Evolutionary conservation across 805 yeast genomes (phyloP), one percentile per base, ranked within the genome.

Genomic region (Candida insectorum): DNA sequence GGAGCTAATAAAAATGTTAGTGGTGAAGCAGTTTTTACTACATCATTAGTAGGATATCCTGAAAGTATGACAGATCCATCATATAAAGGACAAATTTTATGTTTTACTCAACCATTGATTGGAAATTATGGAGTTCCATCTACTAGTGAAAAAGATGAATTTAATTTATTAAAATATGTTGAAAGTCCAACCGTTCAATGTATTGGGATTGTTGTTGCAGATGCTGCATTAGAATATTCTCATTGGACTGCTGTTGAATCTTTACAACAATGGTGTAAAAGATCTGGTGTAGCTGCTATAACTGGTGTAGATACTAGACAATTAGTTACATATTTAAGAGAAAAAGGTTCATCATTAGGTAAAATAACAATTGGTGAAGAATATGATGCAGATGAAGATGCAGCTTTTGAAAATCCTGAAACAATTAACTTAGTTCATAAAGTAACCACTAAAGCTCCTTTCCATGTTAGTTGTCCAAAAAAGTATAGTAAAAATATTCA

Each of bases 171-270:
- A 55, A 87, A 85, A 60, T 86, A 86, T 63, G 82, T 93, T 65
- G 99, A 93, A 68, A 77, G 89, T 37, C 93, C 97, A 4, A 77
- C 75, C 48, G 80, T 86, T 36, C 97, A 93, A 65, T 89, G 97
- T 64, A 81, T 85, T 41, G 99, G 97, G 49, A 87, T 93, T 39
- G 95, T 93, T 30, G 98, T 93, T 17, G 85, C 95, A 26, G 96
- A 93, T 55, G 96, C 78, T 35, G 97, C 98, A 15, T 75, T 89
- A 73, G 76, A 88, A 58, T 87, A 91, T 63, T 86, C 96, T n/a
- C 99, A 93, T 61, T 93, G 98, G 98, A 89, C 97, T 23, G 99
- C 99, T 3, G 96, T 93, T 21, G 97, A 93, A 68, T 82, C 95
- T 13, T 73, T 93, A 38, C 84, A 86, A 40, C 85, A 85, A 49